These are phyloP conservation scores for Volvox africanus DNA, from an alignment of 139 green algal genomes.

Conservation along the genomic window DNA sequence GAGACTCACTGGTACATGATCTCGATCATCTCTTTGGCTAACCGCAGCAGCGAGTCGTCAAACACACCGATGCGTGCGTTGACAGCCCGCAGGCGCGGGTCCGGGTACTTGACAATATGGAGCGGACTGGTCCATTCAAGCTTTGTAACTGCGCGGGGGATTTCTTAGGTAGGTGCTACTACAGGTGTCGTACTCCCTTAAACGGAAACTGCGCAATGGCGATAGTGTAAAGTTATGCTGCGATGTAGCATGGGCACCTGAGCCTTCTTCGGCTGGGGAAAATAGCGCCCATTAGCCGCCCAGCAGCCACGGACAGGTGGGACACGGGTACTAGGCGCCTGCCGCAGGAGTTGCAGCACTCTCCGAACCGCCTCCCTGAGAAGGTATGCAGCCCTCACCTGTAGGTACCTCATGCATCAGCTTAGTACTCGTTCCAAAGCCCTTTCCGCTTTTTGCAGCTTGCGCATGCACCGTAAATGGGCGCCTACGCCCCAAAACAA, in stretches of 20 bases:
- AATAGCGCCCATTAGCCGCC: too few species aligned
- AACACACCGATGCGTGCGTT: constrained; percentile 88
- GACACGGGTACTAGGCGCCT: too few species aligned
- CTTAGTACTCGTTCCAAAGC: constrained; percentile 22
- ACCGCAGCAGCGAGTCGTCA: constrained; percentile 77
- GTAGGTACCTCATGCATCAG: constrained; percentile 8
- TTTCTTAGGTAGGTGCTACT: too few species aligned
- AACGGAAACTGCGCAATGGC: too few species aligned
- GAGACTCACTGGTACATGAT: constrained; percentile 92
- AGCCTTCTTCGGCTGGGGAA: too few species aligned
- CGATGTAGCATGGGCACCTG: too few species aligned
- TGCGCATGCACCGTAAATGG: neutral
- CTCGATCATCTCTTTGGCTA: constrained; percentile 94
- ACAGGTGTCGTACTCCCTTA: too few species aligned
- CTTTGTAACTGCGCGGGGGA: constrained; percentile 53
- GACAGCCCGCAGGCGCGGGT: constrained; percentile 88
- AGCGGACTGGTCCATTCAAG: constrained; percentile 83
- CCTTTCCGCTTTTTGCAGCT: constrained; percentile 31
- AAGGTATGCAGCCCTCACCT: neutral
- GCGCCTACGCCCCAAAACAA: neutral
- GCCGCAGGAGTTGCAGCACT: neutral
- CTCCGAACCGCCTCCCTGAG: neutral
- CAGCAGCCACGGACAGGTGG: too few species aligned
- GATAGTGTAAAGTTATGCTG: too few species aligned
- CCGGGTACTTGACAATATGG: constrained; percentile 90